A percentile compares a stretch with the other conserved stretches of the same genome.
These are phyloP conservation scores for Leccinum arenicola DNA, from an alignment of 768 basidiomycete genomes.

Conservation along the genomic window DNA sequence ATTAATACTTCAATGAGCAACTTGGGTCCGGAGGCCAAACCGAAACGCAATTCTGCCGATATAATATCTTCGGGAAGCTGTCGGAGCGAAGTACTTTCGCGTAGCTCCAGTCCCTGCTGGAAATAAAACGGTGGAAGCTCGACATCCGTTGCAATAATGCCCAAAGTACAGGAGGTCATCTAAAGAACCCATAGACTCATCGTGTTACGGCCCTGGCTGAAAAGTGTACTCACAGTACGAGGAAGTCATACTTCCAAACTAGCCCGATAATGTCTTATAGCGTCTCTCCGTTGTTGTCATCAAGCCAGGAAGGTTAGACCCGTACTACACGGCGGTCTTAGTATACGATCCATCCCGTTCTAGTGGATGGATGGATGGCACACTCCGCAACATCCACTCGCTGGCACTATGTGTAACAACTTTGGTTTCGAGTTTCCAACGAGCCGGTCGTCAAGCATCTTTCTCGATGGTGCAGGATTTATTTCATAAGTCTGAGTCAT, in stretches of 20 bases:
- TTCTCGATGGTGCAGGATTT: conserved; percentile 51
- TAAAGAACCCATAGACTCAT: conserved; percentile 22
- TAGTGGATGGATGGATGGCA: too few relatives aligned
- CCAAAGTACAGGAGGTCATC: conserved; percentile 48
- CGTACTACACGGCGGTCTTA: conserved; percentile 42
- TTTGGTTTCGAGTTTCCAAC: conserved; percentile 62
- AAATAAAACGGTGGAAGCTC: conserved; percentile 66
- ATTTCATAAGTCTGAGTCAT: conserved; percentile 47
- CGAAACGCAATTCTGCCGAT: conserved; percentile 68
- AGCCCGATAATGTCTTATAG: conserved; percentile 60
- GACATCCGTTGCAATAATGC: not conserved
- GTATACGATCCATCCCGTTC: not conserved
- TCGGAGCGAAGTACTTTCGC: conserved; percentile 75
- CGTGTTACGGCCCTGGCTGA: not conserved
- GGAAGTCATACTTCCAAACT: conserved; percentile 62
- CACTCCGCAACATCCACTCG: conserved; percentile 24
- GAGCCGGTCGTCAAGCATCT: conserved; percentile 67
- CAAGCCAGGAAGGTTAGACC: conserved; percentile 78
- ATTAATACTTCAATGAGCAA: conserved; percentile 57
- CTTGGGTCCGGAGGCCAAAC: conserved; percentile 66
- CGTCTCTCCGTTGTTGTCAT: conserved; percentile 63
- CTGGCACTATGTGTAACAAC: conserved; percentile 70
- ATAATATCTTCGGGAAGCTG: conserved; percentile 73
- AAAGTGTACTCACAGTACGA: conserved; percentile 61
- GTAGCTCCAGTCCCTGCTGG: conserved; percentile 60